Base-by-base conservation (phyloP, 768 basidiomycete genomes). In the Rickenella mellea region DNA sequence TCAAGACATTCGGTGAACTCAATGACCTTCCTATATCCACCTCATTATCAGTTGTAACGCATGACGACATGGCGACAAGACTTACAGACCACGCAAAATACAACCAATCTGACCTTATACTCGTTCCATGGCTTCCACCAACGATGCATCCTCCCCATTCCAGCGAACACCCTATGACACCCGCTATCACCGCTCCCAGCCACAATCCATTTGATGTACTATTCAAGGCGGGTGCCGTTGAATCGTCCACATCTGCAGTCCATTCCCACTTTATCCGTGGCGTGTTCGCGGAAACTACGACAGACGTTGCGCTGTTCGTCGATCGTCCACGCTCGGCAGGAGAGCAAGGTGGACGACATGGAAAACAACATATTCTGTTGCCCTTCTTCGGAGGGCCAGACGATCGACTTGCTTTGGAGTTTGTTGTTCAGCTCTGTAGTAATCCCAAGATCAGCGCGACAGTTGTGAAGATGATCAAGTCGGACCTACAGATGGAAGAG, bases 361-460 rank as follows among this genome's bases (percentile, higher is more conserved):
- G 62, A 29, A 58, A 52, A 7, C 71, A 79, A 53, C 85, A 89
- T 54, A 50, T 97, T 11, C 85, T 90, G 62, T 53, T 96, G 10
- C 86, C 90, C 0, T 97, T 97, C 73, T 86, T 90, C 57, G 94
- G 94, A 19, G 94, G 94, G 0, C 84, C 90, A 0, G 94, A 98
- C 58, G 93, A 96, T 56, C 71, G 94, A 2, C 68, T 91, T 14
- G 88, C 90, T 0, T 64, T 98, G 27, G 78, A 84, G 24, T 78
- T 97, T 50, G 83, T 87, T 19, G 73, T 83, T 11, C 92, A 93
- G 60, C 64, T 96, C 22, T 93, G 87, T 57, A 65, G 71, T 44
- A 83, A 81, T 49, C 66, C 73, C 10, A 66, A 64, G 42, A 70
- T 86, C 10, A 73, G 65, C 7, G 94, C 89, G 9, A 90, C 85